Conservation (phyloP, 352 stramenopile species). For the Globisporangium middletonii region DNA sequence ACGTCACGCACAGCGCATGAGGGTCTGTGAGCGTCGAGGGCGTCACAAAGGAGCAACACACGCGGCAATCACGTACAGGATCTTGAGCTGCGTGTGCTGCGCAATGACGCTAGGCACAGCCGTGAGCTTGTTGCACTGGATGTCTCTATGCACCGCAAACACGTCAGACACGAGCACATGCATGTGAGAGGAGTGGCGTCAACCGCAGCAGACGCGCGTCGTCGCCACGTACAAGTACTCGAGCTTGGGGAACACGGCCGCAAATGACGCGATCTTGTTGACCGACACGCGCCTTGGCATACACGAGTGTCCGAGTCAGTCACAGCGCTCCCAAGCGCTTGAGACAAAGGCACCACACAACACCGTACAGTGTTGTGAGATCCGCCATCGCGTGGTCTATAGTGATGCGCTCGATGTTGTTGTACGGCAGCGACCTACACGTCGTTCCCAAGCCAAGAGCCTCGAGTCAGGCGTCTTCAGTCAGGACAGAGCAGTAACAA, state of each 20-base stretch:
- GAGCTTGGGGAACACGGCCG: conserved; percentile 1
- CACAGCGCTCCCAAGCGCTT: not conserved
- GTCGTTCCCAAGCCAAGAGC: too few relatives aligned
- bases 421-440: not conserved
- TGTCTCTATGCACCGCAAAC: not conserved
- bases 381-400: not conserved
- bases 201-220: too few relatives aligned
- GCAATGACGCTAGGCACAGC: not conserved
- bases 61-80: not conserved
- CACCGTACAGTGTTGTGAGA: too few relatives aligned
- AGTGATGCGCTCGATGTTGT: conserved; percentile 1
- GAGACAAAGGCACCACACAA: too few relatives aligned
- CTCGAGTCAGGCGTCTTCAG: too few relatives aligned
- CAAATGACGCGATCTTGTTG: conserved; percentile 4
- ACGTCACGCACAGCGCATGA: not conserved
- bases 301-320: not conserved
- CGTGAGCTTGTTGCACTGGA: conserved; percentile 4
- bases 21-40: not conserved
- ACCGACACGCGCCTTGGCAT: not conserved
- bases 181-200: not conserved
- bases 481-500: not conserved
- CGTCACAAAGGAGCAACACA: not conserved
- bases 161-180: too few relatives aligned
- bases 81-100: conserved; percentile 3
- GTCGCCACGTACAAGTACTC: not conserved